Conservation (phyloP, 495 filamentous ascomycete genomes). For the Talaromyces adpressus region DNA sequence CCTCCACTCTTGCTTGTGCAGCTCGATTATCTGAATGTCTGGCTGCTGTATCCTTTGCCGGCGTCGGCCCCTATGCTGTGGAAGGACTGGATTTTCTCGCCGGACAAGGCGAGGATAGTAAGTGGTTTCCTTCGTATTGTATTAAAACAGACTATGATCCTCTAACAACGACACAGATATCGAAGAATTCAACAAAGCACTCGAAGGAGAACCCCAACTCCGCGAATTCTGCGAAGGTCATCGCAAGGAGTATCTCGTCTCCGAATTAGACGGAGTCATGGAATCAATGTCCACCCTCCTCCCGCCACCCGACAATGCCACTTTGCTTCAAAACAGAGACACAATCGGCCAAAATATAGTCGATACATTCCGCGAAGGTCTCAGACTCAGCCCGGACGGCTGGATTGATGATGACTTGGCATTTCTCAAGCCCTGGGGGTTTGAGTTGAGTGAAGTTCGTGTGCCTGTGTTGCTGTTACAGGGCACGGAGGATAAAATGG, state of each 20-base stretch:
- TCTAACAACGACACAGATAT: background rate
- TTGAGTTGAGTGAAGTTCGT: background rate
- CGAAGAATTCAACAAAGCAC: background rate
- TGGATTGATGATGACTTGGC: conserved; percentile 6
- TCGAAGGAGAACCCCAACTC: background rate
- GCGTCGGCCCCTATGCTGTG: background rate
- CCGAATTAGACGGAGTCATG: background rate
- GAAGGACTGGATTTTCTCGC: background rate
- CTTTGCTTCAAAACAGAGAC: background rate
- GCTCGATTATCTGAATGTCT: background rate
- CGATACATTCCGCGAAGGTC: background rate
- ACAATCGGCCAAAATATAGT: background rate
- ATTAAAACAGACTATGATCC: background rate
- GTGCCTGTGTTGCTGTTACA: background rate
- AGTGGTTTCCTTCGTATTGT: background rate
- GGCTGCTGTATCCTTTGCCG: conserved; percentile 1
- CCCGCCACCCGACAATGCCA: background rate
- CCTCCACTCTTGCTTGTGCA: background rate
- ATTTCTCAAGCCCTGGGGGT: background rate
- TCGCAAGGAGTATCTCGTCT: background rate
- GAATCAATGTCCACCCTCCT: background rate
- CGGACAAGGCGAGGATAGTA: conserved; percentile 2
- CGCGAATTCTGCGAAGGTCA: background rate
- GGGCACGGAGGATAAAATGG: conserved; percentile 3
- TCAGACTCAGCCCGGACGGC: background rate